These are phyloP conservation scores for Mortierella sp. DNA, from an alignment of 371 early-diverging fungal species.

Conservation along the genomic window DNA sequence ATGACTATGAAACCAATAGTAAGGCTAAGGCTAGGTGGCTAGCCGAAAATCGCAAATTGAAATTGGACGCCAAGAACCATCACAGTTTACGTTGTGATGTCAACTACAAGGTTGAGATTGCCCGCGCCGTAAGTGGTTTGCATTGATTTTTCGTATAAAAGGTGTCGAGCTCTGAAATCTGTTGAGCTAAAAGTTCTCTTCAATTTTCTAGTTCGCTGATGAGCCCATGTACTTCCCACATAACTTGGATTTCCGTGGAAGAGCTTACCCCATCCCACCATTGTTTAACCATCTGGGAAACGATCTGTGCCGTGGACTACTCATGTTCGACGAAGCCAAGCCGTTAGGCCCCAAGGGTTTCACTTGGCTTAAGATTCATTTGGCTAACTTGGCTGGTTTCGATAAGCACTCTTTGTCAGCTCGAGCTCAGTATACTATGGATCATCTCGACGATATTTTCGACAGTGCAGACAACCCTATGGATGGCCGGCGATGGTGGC, in stretches of 20 bases:
- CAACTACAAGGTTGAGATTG: constrained; percentile 97
- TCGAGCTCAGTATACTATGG: constrained; percentile 80
- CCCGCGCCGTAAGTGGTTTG: constrained; percentile 78
- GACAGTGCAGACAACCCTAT: constrained; percentile 91
- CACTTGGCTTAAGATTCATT: constrained; percentile 95
- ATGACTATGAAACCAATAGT: constrained; percentile 75
- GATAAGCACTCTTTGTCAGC: constrained; percentile 95
- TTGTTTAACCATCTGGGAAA: constrained; percentile 97
- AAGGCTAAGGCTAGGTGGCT: constrained; percentile 72
- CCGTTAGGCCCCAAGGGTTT: constrained; percentile 90
- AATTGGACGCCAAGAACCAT: constrained; percentile 73
- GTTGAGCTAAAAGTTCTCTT: background rate
- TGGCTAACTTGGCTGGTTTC: constrained; percentile 93
- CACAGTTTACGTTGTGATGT: constrained; percentile 93
- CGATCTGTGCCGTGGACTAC: constrained; percentile 95
- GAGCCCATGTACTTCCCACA: constrained; percentile 97
- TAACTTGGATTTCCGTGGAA: constrained; percentile 97
- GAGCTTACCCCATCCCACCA: constrained; percentile 97
- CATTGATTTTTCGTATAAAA: background rate
- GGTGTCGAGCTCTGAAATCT: background rate
- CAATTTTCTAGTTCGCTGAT: constrained; percentile 76
- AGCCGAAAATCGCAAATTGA: constrained; percentile 60
- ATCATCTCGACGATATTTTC: constrained; percentile 80
- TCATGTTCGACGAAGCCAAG: constrained; percentile 87
- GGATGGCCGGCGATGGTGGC: constrained; percentile 89